Evolutionary conservation across 2,329 filamentous ascomycete species (phyloP).

Genomic region (Colletotrichum sp.): DNA sequence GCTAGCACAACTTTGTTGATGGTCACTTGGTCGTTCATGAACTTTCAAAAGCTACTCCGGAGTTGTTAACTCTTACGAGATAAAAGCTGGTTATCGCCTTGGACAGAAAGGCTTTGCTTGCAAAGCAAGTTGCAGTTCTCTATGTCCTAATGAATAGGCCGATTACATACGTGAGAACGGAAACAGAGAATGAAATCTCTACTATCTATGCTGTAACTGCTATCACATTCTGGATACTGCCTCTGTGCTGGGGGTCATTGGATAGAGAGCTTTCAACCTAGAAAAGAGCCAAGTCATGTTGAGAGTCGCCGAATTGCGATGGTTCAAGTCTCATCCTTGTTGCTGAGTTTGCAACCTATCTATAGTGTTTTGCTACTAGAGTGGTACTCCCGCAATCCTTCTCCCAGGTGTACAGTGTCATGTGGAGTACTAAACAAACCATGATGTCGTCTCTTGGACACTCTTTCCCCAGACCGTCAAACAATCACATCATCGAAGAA

Average conservation of each 20-base stretch:
- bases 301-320: background rate
- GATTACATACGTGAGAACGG: accelerated
- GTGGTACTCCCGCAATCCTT: background rate
- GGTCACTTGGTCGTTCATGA: too few species aligned
- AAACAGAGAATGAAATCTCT: too few species aligned
- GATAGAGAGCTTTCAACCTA: accelerated
- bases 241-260: background rate
- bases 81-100: too few species aligned
- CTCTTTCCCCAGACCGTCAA: background rate
- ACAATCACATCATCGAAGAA: too few species aligned
- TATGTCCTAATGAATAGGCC: accelerated
- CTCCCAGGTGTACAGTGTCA: background rate
- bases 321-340: background rate
- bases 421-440: background rate
- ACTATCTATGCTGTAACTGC: too few species aligned
- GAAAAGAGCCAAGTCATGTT: too few species aligned
- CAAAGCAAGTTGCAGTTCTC: too few species aligned
- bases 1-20: too few species aligned
- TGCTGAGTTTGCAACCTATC: background rate
- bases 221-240: background rate
- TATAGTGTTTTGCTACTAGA: background rate
- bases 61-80: accelerated
- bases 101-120: accelerated
- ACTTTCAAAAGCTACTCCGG: too few species aligned
- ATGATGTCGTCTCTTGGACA: background rate